Evolutionary conservation across 1,284 basidiomycete genomes (phyloP).

Genomic region (Rhizopogon hawkerae): DNA sequence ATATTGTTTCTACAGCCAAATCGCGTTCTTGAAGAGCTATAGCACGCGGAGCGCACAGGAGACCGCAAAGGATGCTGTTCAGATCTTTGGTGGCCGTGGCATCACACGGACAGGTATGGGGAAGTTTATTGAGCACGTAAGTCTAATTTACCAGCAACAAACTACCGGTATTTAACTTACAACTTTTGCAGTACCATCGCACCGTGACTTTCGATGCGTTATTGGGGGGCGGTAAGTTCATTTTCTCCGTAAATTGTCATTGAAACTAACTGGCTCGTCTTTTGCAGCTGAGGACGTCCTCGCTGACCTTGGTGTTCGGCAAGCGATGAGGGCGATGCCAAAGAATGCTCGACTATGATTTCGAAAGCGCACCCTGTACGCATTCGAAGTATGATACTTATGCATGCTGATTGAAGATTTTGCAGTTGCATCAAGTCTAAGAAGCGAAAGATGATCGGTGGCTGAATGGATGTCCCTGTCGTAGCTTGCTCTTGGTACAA

Average conservation of each 20-base stretch:
- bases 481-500: no score
- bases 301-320: conserved; percentile 57
- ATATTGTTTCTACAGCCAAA: conserved; percentile 41
- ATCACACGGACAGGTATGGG: conserved; percentile 63
- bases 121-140: conserved; percentile 45
- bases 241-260: background rate
- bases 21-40: conserved; percentile 73
- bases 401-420: no score
- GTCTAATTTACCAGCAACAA: conserved; percentile 12
- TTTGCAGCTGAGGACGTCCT: conserved; percentile 50
- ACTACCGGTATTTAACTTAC: conserved; percentile 1
- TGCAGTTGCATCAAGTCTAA: no score
- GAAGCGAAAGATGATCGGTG: no score
- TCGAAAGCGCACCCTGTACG: background rate
- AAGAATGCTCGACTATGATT: conserved; percentile 35
- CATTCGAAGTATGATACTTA: no score
- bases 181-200: conserved; percentile 37
- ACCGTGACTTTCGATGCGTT: conserved; percentile 48
- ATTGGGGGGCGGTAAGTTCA: conserved; percentile 38
- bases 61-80: conserved; percentile 72
- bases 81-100: conserved; percentile 75
- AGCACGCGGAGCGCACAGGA: conserved; percentile 59
- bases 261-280: background rate
- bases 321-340: conserved; percentile 59
- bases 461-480: no score